Conservation (phyloP, 2,329 filamentous ascomycete species). For the Fusarium pilosicola region DNA sequence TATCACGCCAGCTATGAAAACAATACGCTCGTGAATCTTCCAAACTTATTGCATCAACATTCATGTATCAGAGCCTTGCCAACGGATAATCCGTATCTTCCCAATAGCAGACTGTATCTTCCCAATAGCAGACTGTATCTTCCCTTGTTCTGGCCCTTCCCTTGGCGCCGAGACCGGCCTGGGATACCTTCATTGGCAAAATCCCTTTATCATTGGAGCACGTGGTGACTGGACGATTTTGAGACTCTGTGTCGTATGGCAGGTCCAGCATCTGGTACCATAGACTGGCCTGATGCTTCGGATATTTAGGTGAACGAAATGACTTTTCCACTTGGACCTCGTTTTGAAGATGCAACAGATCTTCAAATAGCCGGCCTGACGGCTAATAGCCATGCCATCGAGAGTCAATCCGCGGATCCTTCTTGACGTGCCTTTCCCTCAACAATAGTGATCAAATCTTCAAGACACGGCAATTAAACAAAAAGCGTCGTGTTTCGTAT, state of each 20-base stretch:
- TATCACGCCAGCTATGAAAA: neutral
- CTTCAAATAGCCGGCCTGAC: neutral
- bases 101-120: neutral
- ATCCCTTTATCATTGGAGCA: neutral
- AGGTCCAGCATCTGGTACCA: neutral
- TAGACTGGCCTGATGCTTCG: too few species aligned
- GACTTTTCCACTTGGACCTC: too few species aligned
- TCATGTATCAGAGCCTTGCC: constrained; percentile 27
- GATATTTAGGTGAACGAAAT: neutral
- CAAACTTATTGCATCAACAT: neutral
- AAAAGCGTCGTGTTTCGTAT: too few species aligned
- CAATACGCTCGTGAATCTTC: neutral
- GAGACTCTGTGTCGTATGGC: neutral
- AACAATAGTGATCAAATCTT: neutral
- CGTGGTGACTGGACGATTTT: neutral
- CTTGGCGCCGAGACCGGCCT: neutral
- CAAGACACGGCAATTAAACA: neutral
- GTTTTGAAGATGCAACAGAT: neutral
- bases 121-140: neutral
- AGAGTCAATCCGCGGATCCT: neutral
- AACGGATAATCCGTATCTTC: neutral
- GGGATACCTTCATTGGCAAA: neutral
- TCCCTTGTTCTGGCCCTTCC: neutral
- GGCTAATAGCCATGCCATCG: neutral
- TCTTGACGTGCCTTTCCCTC: neutral